Conservation (phyloP, 2,329 filamentous ascomycete species). For the Coniella vitis region DNA sequence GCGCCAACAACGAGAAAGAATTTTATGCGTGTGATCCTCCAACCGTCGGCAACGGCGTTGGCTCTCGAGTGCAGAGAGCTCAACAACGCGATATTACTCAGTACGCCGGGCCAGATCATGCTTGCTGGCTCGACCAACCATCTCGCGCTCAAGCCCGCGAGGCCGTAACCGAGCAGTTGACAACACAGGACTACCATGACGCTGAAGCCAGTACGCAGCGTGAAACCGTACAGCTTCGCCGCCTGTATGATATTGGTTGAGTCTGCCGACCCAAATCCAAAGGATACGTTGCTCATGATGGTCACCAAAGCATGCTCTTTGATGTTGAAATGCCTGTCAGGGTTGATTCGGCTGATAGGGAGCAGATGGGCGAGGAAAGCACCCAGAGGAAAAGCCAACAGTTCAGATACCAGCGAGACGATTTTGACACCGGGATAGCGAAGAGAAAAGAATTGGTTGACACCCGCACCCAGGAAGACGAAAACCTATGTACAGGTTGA, state of each 20-base stretch:
- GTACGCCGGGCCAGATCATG: slow-evolving; percentile 32
- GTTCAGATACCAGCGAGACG: slow-evolving; percentile 37
- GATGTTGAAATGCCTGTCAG: slow-evolving; percentile 37
- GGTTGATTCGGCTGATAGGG: slow-evolving; percentile 33
- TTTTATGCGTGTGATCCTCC: slow-evolving; percentile 30
- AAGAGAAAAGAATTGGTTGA: slow-evolving; percentile 40
- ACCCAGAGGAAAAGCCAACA: slow-evolving; percentile 36
- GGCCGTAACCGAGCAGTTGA: slow-evolving; percentile 32
- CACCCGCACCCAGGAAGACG: slow-evolving; percentile 37
- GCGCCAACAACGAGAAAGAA: slow-evolving; percentile 30
- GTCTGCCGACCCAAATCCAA: slow-evolving; percentile 37
- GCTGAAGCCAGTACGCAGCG: slow-evolving; percentile 30
- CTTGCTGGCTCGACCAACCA: slow-evolving; percentile 32
- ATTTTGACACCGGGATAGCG: slow-evolving; percentile 40
- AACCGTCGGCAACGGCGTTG: slow-evolving; percentile 30
- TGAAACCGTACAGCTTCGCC: slow-evolving; percentile 34
- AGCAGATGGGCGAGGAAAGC: slow-evolving; percentile 31
- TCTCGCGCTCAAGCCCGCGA: slow-evolving; percentile 29
- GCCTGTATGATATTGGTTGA: slow-evolving; percentile 40
- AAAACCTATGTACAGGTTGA: slow-evolving; percentile 25
- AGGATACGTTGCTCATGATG: slow-evolving; percentile 43
- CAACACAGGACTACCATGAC: slow-evolving; percentile 31
- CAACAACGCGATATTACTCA: slow-evolving; percentile 32
- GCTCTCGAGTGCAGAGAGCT: slow-evolving; percentile 30
- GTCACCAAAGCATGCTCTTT: slow-evolving; percentile 40